Conservation (phyloP, 805 yeast genomes). For the Pichia occidentalis region DNA sequence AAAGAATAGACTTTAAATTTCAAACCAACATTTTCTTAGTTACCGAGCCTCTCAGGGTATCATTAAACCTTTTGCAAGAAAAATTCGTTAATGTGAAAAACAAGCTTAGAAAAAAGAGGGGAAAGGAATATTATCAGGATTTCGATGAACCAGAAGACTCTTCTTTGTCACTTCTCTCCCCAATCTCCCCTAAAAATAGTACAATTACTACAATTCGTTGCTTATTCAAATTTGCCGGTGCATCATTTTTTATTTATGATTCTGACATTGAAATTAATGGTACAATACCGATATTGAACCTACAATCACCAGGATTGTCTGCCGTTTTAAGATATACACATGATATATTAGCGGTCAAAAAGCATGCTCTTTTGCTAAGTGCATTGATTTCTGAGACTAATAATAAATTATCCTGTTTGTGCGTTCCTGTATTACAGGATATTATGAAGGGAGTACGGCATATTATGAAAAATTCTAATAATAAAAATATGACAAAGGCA, state of each 20-base stretch:
- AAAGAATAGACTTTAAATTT: slow-evolving; percentile 59
- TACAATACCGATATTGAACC: slow-evolving; percentile 44
- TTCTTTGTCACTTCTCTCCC: too few relatives aligned
- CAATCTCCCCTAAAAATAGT: neutral
- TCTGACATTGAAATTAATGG: slow-evolving; percentile 37
- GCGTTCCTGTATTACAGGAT: slow-evolving; percentile 72
- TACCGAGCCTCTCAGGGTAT: slow-evolving; percentile 45
- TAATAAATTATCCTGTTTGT: slow-evolving; percentile 62
- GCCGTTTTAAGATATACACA: slow-evolving; percentile 49
- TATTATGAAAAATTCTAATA: slow-evolving; percentile 33
- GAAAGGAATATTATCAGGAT: neutral
- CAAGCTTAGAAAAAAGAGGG: neutral
- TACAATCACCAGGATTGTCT: slow-evolving; percentile 72
- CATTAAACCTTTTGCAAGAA: slow-evolving; percentile 34
- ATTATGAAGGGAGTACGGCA: slow-evolving; percentile 43
- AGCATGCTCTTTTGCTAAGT: slow-evolving; percentile 45
- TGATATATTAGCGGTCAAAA: slow-evolving; percentile 29
- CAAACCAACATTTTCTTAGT: slow-evolving; percentile 49
- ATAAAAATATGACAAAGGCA: neutral
- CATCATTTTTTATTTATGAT: slow-evolving; percentile 46
- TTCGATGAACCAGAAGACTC: neutral
- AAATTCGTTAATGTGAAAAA: slow-evolving; percentile 16
- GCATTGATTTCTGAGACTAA: slow-evolving; percentile 61
- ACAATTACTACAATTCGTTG: slow-evolving; percentile 39
- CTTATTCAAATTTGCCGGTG: slow-evolving; percentile 60